Conservation (phyloP, 306 rosid genomes). For the Trifolium pratense region DNA sequence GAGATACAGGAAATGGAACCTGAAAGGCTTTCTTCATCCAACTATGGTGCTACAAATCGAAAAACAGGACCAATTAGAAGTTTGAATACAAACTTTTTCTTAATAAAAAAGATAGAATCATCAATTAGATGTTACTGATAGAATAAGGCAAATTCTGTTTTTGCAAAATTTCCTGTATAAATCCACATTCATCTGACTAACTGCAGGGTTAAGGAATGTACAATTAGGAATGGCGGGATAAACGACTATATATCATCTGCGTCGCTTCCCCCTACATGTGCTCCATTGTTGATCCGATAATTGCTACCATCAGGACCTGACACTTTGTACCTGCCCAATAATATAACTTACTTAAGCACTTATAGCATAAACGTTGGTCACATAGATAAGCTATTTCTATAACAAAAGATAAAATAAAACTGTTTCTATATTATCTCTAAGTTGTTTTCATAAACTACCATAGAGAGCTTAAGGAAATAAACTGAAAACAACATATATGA, state of each 20-base stretch:
- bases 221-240: conserved; percentile 48
- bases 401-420: background rate
- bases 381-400: background rate
- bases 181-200: conserved; percentile 49
- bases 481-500: background rate
- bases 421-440: background rate
- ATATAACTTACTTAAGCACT: background rate
- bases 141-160: conserved; percentile 43
- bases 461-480: background rate
- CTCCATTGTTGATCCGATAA: conserved; percentile 73
- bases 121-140: conserved; percentile 45
- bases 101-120: conserved; percentile 30
- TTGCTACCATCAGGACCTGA: conserved; percentile 81
- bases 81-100: conserved; percentile 28
- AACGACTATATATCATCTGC: conserved; percentile 72
- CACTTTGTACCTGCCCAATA: conserved; percentile 67
- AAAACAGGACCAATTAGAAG: conserved; percentile 40
- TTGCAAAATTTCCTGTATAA: conserved; percentile 40
- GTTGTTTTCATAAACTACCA: background rate
- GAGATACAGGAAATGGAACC: conserved; percentile 3
- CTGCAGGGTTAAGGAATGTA: conserved; percentile 56
- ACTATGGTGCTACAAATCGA: conserved; percentile 35
- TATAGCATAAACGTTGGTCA: background rate
- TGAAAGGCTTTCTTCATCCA: conserved; percentile 42
- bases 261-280: conserved; percentile 80